Evolutionary conservation across 1,284 basidiomycete genomes (phyloP).

Genomic region (Ceratobasidium sp.): DNA sequence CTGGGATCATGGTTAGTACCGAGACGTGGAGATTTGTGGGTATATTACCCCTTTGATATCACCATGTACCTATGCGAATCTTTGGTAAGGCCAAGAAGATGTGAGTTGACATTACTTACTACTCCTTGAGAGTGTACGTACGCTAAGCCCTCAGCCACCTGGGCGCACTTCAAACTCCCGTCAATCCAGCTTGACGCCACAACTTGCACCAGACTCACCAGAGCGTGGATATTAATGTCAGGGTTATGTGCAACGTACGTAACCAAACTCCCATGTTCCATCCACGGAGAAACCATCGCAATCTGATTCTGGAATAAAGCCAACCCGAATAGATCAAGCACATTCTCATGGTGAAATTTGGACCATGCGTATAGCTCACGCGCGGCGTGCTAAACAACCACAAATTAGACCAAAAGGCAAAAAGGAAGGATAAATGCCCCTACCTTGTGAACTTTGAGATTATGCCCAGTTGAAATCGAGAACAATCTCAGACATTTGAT

Average conservation of each 20-base stretch:
- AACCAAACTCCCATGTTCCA: not conserved
- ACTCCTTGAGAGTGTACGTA: not conserved
- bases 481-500: slow-evolving; percentile 18
- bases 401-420: not conserved
- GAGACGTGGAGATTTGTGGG: not conserved
- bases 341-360: slow-evolving; percentile 12
- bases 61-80: not conserved
- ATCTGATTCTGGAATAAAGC: slow-evolving; percentile 11
- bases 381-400: slow-evolving; percentile 14
- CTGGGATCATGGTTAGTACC: not conserved
- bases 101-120: not conserved
- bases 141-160: not conserved
- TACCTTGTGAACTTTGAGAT: not conserved
- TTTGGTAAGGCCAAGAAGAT: not conserved
- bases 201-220: not conserved
- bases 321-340: slow-evolving; percentile 10
- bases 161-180: not conserved
- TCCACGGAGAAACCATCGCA: slow-evolving; percentile 41
- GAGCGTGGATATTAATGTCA: not conserved
- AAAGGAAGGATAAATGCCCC: not conserved
- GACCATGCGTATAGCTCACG: slow-evolving; percentile 41
- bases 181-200: not conserved
- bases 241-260: not conserved
- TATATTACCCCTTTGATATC: not conserved
- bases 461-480: not conserved